These are phyloP conservation scores for Beauveria sp. DNA, from an alignment of 2,329 filamentous ascomycete species.

Conservation along the genomic window DNA sequence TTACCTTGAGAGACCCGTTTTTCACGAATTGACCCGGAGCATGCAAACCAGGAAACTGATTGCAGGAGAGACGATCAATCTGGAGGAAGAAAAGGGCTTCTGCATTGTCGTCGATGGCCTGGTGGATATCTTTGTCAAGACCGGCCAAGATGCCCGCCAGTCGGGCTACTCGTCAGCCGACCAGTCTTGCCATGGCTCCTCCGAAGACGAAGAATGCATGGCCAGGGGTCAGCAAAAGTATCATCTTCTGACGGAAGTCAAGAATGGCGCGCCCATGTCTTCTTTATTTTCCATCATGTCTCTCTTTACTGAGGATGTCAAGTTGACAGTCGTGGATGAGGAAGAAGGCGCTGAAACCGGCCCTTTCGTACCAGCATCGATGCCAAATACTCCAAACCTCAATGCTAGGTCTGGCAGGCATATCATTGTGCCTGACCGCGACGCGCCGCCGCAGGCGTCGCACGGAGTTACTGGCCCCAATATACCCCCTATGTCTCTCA, in stretches of 20 bases:
- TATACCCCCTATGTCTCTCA: conserved; percentile 71
- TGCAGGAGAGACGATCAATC: conserved; percentile 85
- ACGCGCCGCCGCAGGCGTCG: neutral
- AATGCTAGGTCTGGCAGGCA: conserved; percentile 19
- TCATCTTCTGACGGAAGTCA: conserved; percentile 91
- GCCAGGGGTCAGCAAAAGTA: conserved; percentile 71
- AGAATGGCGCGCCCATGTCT: conserved; percentile 97
- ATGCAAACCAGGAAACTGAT: conserved; percentile 98
- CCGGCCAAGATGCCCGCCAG: conserved; percentile 48
- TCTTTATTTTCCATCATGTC: conserved; percentile 96
- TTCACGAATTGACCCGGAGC: conserved; percentile 91
- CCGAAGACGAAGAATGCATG: conserved; percentile 61
- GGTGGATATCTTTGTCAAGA: conserved; percentile 98
- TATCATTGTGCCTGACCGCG: neutral
- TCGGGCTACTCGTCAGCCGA: conserved; percentile 15
- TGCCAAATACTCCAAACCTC: conserved; percentile 33
- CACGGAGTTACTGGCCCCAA: conserved; percentile 28
- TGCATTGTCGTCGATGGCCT: conserved; percentile 94
- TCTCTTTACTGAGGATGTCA: conserved; percentile 91
- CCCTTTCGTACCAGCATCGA: conserved; percentile 26
- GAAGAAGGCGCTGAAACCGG: conserved; percentile 24
- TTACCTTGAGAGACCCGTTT: conserved; percentile 90
- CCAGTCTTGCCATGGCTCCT: conserved; percentile 28
- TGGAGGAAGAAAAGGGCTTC: conserved; percentile 97
- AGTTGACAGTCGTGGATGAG: conserved; percentile 67